These are phyloP conservation scores for Sparassis latifolia DNA, from an alignment of 1,284 basidiomycete species.

Conservation along the genomic window DNA sequence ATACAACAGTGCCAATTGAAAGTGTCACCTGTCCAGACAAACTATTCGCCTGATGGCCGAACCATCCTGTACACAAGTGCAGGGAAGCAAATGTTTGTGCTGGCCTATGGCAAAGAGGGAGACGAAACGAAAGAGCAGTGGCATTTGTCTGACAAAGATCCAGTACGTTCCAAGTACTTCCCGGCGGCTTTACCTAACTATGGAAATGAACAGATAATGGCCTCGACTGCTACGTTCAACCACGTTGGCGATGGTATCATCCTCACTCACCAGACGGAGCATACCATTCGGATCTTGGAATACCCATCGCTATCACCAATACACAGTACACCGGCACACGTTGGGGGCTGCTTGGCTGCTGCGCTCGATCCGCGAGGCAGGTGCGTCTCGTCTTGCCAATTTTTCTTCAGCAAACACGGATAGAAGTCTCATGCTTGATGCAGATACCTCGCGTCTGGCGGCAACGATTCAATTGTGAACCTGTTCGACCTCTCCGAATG, in stretches of 20 bases:
- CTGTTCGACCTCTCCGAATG: slow-evolving; percentile 72
- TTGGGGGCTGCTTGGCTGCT: slow-evolving; percentile 67
- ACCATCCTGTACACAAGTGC: slow-evolving; percentile 57
- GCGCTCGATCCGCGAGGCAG: slow-evolving; percentile 71
- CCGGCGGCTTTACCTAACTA: background rate
- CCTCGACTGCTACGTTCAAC: slow-evolving; percentile 64
- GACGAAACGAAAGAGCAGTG: slow-evolving; percentile 58
- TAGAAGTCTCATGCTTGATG: background rate
- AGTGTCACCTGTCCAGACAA: slow-evolving; percentile 52
- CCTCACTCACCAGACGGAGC: slow-evolving; percentile 53
- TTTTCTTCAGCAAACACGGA: background rate
- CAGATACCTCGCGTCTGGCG: slow-evolving; percentile 72
- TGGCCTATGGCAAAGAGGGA: slow-evolving; percentile 45
- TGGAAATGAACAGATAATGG: slow-evolving; percentile 26
- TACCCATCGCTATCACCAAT: slow-evolving; percentile 53
- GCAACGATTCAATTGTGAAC: slow-evolving; percentile 74
- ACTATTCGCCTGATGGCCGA: slow-evolving; percentile 66
- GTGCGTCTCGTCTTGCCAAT: slow-evolving; percentile 22
- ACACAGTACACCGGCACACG: slow-evolving; percentile 62
- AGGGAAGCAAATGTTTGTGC: slow-evolving; percentile 48
- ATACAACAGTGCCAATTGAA: slow-evolving; percentile 53
- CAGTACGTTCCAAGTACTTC: slow-evolving; percentile 21
- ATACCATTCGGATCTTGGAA: slow-evolving; percentile 57
- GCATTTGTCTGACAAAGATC: slow-evolving; percentile 45
- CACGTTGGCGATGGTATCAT: slow-evolving; percentile 64